These are phyloP conservation scores for Powellomyces hirtus DNA, from an alignment of 192 early-diverging fungal genomes.

Conservation along the genomic window DNA sequence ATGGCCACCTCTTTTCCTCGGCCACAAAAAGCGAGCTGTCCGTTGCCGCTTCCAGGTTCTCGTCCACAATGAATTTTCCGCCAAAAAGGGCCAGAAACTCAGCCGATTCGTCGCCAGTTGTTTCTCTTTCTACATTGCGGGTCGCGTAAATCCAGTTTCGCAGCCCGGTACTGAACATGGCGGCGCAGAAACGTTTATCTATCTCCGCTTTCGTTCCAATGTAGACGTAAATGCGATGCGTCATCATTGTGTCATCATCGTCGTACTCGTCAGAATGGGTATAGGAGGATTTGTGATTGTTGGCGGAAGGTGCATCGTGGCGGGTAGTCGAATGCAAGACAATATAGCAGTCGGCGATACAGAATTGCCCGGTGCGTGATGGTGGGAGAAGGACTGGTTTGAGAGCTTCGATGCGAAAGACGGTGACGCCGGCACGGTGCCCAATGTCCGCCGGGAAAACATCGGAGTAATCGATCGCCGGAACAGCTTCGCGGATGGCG, in stretches of 20 bases:
- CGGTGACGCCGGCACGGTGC: slow-evolving; percentile 17
- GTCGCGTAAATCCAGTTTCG: slow-evolving; percentile 37
- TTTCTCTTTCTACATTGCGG: slow-evolving; percentile 25
- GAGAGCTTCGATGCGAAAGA: slow-evolving; percentile 49
- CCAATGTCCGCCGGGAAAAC: slow-evolving; percentile 33
- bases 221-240: slow-evolving; percentile 43
- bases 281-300: neutral
- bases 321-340: slow-evolving; percentile 21
- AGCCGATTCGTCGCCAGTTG: slow-evolving; percentile 25
- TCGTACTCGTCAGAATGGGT: slow-evolving; percentile 4
- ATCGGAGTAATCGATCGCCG: slow-evolving; percentile 38
- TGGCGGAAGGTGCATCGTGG: neutral
- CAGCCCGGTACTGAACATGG: slow-evolving; percentile 49
- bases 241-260: slow-evolving; percentile 14
- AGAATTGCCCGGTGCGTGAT: slow-evolving; percentile 34
- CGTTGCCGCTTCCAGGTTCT: slow-evolving; percentile 25
- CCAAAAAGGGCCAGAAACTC: slow-evolving; percentile 30
- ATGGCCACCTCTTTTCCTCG: slow-evolving; percentile 31
- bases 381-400: slow-evolving; percentile 28
- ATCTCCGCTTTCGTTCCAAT: slow-evolving; percentile 48
- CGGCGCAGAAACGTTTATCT: slow-evolving; percentile 55
- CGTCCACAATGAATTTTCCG: slow-evolving; percentile 18
- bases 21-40: slow-evolving; percentile 45
- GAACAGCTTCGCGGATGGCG: slow-evolving; percentile 18
- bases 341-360: slow-evolving; percentile 51